Base-by-base conservation (phyloP, 345 rosid genomes). In the Bruguiera parviflora region DNA sequence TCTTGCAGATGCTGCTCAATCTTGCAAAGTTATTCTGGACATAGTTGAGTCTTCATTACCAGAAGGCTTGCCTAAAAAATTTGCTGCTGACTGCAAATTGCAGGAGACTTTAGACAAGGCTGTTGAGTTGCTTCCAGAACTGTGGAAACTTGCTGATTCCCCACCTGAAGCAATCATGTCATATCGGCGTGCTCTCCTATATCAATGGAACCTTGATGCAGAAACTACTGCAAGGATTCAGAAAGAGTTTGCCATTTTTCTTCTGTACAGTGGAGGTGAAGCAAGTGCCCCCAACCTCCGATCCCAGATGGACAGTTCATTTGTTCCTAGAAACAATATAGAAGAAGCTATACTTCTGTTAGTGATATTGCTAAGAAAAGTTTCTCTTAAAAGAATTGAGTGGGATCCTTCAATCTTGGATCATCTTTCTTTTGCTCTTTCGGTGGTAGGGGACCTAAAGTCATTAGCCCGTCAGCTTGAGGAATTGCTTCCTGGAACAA, bases 1-100 rank as follows among this genome's bases (percentile, higher is more conserved):
- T 73, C 74, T 74, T 87, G 87, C 95, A 91, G 97, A 91, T 81
- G 96, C 97, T 84, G 97, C 97, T 62, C 85, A 84, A 78, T 83
- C 88, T 73, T 91, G 97, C 80, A 85, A 81, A 79, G 86, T 84
- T 60, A 81, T 91, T 84, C 85, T 87, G 84, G 97, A 91, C 79
- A 80, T 89, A 35, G 84, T 91, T 2, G 96, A 91, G 75, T 81
- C 90, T 82, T 89, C 97, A 74, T 68, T 84, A 32, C 81, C 89
- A 13, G 92, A 86, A 80, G 93, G 91, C 67, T 84, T 82, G 71
- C 91, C 96, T 37, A 83, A 84, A 75, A 86, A 84, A 73, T 84
- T 86, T 73, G 82, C 77, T 73, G 86, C 81, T 69, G 95, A 89
- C 69, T 78, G 81, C 71, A 91, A 91, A 83, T 70, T 91, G 83